Evolutionary conservation across 768 basidiomycete species (phyloP).

Genomic region (Steccherinum ochraceum): DNA sequence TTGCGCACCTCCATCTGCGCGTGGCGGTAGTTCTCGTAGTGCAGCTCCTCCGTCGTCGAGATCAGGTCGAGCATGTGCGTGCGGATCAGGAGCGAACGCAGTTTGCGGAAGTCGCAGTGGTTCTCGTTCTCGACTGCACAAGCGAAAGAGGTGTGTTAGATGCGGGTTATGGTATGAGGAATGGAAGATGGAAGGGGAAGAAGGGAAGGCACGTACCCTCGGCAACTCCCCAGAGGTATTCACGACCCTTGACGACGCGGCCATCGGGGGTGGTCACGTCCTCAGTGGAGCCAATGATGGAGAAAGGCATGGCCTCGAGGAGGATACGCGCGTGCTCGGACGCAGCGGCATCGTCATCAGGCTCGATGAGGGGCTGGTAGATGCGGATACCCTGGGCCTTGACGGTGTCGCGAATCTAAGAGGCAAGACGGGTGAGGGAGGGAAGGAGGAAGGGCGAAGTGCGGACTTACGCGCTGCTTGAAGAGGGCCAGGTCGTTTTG

Average conservation of each 20-base stretch:
- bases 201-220: constrained; percentile 55
- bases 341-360: constrained; percentile 72
- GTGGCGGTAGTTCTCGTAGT: constrained; percentile 98
- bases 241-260: constrained; percentile 90
- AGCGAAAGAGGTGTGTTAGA: neutral
- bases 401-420: constrained; percentile 83
- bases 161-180: neutral
- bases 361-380: constrained; percentile 89
- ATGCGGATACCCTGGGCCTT: constrained; percentile 89
- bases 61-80: constrained; percentile 99
- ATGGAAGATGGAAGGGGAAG: neutral
- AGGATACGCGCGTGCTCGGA: constrained; percentile 87
- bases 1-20: constrained; percentile 99
- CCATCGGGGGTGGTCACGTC: constrained; percentile 92
- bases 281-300: constrained; percentile 95
- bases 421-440: neutral
- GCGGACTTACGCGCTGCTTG: constrained; percentile 79
- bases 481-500: constrained; percentile 87
- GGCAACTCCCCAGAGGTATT: constrained; percentile 99
- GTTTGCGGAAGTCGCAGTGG: constrained; percentile 98
- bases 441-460: constrained; percentile 7
- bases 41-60: constrained; percentile 89
- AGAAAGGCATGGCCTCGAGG: constrained; percentile 93
- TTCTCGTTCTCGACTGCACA: constrained; percentile 91
- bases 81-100: constrained; percentile 90